A percentile compares a stretch with the other conserved stretches of the same genome.
These are phyloP conservation scores for Cryptococcus floricola DNA, from an alignment of 1,284 basidiomycete species.

Conservation along the genomic window DNA sequence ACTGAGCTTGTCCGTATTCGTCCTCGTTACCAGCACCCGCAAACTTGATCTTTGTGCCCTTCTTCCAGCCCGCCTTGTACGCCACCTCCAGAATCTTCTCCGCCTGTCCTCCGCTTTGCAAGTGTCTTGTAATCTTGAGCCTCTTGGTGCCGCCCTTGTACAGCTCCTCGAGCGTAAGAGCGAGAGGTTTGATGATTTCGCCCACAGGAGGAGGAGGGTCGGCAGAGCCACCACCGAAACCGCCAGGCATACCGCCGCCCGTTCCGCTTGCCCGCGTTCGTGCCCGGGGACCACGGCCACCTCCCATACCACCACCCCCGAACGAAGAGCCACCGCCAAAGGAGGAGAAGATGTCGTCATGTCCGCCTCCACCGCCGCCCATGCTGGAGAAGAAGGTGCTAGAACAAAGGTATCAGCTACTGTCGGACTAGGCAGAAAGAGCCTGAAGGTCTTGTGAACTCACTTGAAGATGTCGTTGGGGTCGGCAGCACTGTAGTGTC, in stretches of 20 bases:
- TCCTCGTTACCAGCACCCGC: constrained; percentile 81
- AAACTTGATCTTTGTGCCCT: constrained; percentile 87
- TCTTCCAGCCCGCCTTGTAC: constrained; percentile 66
- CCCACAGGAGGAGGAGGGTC: constrained; percentile 51
- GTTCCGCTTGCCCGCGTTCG: constrained; percentile 16
- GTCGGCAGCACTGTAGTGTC: constrained; percentile 65
- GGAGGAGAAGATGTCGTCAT: constrained; percentile 32
- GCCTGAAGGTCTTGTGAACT: constrained; percentile 44
- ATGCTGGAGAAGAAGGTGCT: constrained; percentile 63
- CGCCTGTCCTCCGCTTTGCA: constrained; percentile 69
- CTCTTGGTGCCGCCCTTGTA: constrained; percentile 84
- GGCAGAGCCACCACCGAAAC: constrained; percentile 33
- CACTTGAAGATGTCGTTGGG: constrained; percentile 89
- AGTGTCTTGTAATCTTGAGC: constrained; percentile 77
- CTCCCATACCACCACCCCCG: constrained; percentile 28
- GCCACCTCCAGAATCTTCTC: constrained; percentile 87
- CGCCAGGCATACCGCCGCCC: constrained; percentile 58
- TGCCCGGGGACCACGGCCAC: constrained; percentile 20
- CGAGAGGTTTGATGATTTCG: constrained; percentile 79
- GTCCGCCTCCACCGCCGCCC: constrained; percentile 38
- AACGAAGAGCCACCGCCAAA: constrained; percentile 31
- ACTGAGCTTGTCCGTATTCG: constrained; percentile 67
- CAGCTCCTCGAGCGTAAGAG: constrained; percentile 85
- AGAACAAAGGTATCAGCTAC: constrained; percentile 15
- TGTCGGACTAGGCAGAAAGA: not conserved